These are phyloP conservation scores for Raffaelea arxii DNA, from an alignment of 2,329 filamentous ascomycete species.

Conservation along the genomic window DNA sequence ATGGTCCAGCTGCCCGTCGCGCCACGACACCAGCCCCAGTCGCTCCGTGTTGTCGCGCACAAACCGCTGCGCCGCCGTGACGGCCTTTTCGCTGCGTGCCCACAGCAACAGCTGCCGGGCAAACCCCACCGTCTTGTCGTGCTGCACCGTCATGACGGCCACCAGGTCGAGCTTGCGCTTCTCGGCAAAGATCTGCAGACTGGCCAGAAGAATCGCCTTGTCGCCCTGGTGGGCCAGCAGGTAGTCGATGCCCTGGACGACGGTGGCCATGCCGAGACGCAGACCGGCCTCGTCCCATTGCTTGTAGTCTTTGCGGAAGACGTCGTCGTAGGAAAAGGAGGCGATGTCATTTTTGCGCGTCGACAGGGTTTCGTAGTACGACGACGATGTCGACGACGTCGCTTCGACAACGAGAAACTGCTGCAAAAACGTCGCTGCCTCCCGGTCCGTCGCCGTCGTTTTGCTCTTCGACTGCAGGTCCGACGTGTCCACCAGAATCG, in stretches of 20 bases:
- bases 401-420: conserved; percentile 20
- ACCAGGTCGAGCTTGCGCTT: conserved; percentile 52
- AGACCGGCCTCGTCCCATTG: conserved; percentile 42
- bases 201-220: conserved; percentile 33
- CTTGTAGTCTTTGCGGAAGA: conserved; percentile 79
- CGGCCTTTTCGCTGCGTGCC: conserved; percentile 42
- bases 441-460: conserved; percentile 51
- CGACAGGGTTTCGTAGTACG: conserved; percentile 53
- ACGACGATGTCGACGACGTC: too few relatives aligned
- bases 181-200: conserved; percentile 41
- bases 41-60: conserved; percentile 29
- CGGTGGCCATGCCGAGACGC: conserved; percentile 58
- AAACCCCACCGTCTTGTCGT: conserved; percentile 44
- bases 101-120: conserved; percentile 59
- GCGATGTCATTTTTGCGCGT: conserved; percentile 60
- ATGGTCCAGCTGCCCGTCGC: conserved; percentile 36
- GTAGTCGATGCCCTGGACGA: conserved; percentile 53
- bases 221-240: conserved; percentile 44
- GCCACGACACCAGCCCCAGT: conserved; percentile 49
- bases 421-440: conserved; percentile 51
- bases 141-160: conserved; percentile 59
- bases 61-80: conserved; percentile 45
- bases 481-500: conserved; percentile 64
- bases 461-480: conserved; percentile 55
- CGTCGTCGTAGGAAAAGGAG: conserved; percentile 49